Percentiles rank a stretch among this genome's conserved stretches.
Conservation (phyloP, 164 flowering plant species). For the Amborella trichopoda region DNA sequence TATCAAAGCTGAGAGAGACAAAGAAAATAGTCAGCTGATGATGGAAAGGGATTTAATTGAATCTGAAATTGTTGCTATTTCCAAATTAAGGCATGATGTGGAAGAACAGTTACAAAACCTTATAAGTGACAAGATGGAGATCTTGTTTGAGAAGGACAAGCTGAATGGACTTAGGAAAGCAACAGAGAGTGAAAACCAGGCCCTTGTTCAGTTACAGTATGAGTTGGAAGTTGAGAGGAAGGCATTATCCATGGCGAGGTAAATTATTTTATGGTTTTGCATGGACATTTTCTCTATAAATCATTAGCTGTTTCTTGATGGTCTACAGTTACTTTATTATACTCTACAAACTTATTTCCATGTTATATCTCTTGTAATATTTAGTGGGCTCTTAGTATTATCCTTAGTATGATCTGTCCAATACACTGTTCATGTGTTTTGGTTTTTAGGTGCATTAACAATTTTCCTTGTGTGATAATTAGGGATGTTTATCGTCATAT, state of each 20-base stretch:
- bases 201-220: constrained; percentile 58
- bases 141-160: constrained; percentile 73
- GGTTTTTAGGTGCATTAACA: no score
- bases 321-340: no score
- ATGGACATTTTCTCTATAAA: no score
- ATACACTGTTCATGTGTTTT: no score
- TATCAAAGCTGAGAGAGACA: constrained; percentile 57
- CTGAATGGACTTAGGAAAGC: constrained; percentile 51
- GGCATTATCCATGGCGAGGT: constrained; percentile 96
- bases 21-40: constrained; percentile 39
- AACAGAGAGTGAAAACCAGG: constrained; percentile 69
- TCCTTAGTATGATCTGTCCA: no score
- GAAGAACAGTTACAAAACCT: constrained; percentile 77
- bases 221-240: constrained; percentile 94
- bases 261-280: no score
- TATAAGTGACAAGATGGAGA: constrained; percentile 59
- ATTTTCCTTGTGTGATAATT: no score
- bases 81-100: constrained; percentile 59
- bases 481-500: no score
- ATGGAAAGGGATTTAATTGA: constrained; percentile 68
- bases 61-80: constrained; percentile 75
- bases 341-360: no score
- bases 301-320: no score
- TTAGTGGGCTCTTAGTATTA: no score
- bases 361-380: no score